Conservation (phyloP, 768 basidiomycete species). For the Leucocoprinus leucothites region DNA sequence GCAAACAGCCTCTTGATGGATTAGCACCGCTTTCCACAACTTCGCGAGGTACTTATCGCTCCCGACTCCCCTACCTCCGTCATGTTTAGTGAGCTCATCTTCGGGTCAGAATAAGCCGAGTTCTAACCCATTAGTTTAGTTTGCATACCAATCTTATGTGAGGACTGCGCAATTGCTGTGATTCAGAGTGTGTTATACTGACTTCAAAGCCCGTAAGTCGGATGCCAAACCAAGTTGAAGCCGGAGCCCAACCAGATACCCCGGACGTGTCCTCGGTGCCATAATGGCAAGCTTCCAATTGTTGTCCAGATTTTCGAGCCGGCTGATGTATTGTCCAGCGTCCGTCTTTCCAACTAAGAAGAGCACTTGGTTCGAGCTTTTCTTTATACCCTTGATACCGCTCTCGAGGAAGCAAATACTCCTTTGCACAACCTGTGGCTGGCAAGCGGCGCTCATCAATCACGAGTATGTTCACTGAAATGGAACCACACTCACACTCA, state of each 20-base stretch:
- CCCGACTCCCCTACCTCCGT: not conserved
- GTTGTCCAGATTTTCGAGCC: not conserved
- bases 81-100: conserved; percentile 13
- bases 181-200: conserved; percentile 7
- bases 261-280: conserved; percentile 66
- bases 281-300: conserved; percentile 51
- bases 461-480: conserved; percentile 35
- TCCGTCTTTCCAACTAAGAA: conserved; percentile 62
- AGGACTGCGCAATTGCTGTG: conserved; percentile 15
- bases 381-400: conserved; percentile 70
- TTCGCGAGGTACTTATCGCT: not conserved
- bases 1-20: not conserved
- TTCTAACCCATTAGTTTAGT: conserved; percentile 30
- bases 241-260: conserved; percentile 49
- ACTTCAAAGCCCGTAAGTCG: conserved; percentile 41
- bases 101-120: conserved; percentile 17
- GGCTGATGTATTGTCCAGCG: conserved; percentile 30
- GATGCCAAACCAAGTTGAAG: conserved; percentile 59
- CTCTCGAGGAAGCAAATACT: conserved; percentile 60
- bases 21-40: not conserved
- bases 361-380: conserved; percentile 74
- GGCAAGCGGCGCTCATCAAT: conserved; percentile 46
- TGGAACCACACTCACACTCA: not conserved
- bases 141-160: conserved; percentile 51
- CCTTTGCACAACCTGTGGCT: conserved; percentile 71